Conservation (phyloP, 352 stramenopile genomes). For the Pythium brassicae region DNA sequence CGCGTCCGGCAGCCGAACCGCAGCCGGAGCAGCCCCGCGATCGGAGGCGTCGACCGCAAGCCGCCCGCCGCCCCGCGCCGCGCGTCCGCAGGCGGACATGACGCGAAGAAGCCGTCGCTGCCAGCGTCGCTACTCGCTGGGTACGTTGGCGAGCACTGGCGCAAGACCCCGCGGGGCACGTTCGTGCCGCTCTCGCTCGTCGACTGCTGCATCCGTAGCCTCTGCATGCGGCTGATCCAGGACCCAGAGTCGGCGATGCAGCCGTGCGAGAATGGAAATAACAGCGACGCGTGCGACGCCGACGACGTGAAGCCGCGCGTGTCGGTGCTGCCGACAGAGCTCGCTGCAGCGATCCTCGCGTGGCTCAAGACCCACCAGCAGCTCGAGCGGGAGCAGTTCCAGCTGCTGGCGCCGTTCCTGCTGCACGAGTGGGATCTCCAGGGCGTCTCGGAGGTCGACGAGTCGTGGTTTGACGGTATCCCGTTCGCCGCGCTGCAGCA, state of each 20-base stretch:
- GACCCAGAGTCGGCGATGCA: slow-evolving; percentile 17
- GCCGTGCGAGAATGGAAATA: background rate
- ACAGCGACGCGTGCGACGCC: background rate
- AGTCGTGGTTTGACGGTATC: slow-evolving; percentile 66
- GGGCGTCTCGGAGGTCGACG: slow-evolving; percentile 40
- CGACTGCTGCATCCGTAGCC: slow-evolving; percentile 46
- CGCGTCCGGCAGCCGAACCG: slow-evolving; percentile 9
- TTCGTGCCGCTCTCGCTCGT: slow-evolving; percentile 50
- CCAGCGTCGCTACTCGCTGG: slow-evolving; percentile 9
- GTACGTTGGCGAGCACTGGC: slow-evolving; percentile 53
- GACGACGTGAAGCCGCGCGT: slow-evolving; percentile 1
- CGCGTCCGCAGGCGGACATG: background rate
- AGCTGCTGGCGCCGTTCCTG: slow-evolving; percentile 40
- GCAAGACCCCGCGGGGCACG: slow-evolving; percentile 28
- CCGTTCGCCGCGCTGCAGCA: slow-evolving; percentile 34
- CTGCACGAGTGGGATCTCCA: slow-evolving; percentile 56
- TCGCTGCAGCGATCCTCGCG: slow-evolving; percentile 38
- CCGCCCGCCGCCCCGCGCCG: background rate
- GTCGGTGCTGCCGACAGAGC: slow-evolving; percentile 28
- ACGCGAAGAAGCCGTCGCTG: slow-evolving; percentile 4
- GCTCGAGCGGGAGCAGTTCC: slow-evolving; percentile 55
- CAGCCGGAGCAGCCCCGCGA: slow-evolving; percentile 7
- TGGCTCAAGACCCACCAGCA: slow-evolving; percentile 55
- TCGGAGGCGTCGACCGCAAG: background rate
- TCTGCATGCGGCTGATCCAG: slow-evolving; percentile 43